phyloP scores from a whole-genome alignment of 768 basidiomycete genomes.

The Suillus plorans region DNA sequence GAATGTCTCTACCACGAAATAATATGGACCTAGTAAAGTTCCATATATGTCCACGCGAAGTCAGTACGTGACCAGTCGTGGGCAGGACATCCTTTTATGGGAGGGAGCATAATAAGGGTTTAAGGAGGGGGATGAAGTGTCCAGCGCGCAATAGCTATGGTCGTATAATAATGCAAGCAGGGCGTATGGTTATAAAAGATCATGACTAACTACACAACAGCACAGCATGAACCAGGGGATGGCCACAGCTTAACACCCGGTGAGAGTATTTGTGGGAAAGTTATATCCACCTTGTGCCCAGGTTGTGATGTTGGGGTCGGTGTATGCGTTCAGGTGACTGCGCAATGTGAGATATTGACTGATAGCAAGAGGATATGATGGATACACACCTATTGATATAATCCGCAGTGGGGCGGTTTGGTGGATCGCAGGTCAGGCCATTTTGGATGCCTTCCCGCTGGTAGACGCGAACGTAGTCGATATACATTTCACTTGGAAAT shows the following conservation, averaged over 20 bases:
- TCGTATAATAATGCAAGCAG: constrained; percentile 28
- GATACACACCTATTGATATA: constrained; percentile 67
- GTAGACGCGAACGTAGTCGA: constrained; percentile 91
- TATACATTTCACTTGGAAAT: constrained; percentile 79
- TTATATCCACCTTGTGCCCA: constrained; percentile 77
- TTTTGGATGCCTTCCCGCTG: constrained; percentile 72
- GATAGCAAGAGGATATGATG: not conserved
- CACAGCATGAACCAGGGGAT: constrained; percentile 18
- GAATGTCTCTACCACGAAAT: not conserved
- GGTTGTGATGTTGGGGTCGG: constrained; percentile 81
- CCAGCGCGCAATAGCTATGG: constrained; percentile 19
- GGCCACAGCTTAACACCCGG: constrained; percentile 33
- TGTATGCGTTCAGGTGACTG: constrained; percentile 56
- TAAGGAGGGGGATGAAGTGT: constrained; percentile 1
- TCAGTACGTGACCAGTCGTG: not conserved
- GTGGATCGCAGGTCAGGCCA: constrained; percentile 79
- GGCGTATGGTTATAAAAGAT: constrained; percentile 11
- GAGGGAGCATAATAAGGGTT: not conserved
- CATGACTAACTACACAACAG: constrained; percentile 12
- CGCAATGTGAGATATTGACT: constrained; percentile 10
- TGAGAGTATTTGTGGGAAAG: constrained; percentile 66
- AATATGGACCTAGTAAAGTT: not conserved
- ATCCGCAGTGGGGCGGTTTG: constrained; percentile 69
- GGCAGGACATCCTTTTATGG: not conserved
- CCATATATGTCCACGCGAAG: not conserved